Percentiles rank a stretch among this genome's conserved stretches.
These are phyloP conservation scores for Amanita thiersii DNA, from an alignment of 768 basidiomycete genomes.

Conservation along the genomic window DNA sequence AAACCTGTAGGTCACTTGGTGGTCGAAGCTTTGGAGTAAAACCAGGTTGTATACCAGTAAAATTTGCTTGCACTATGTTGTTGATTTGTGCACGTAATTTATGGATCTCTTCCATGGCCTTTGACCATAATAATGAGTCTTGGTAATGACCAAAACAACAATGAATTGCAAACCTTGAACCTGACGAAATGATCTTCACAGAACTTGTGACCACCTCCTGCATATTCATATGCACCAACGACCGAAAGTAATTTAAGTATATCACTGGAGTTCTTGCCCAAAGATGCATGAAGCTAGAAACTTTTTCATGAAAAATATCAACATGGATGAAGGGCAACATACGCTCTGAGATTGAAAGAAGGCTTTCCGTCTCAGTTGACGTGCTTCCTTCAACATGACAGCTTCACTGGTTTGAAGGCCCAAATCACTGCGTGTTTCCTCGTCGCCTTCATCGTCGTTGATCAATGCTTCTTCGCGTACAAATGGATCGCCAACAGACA, in stretches of 20 bases:
- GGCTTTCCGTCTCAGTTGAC: constrained; percentile 55
- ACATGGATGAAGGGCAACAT: constrained; percentile 6
- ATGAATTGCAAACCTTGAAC: constrained; percentile 52
- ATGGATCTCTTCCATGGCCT: constrained; percentile 99
- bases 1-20: constrained; percentile 72
- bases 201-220: constrained; percentile 71
- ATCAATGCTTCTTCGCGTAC: constrained; percentile 68
- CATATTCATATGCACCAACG: constrained; percentile 95
- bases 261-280: constrained; percentile 81
- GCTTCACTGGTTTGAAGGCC: constrained; percentile 38
- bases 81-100: constrained; percentile 88
- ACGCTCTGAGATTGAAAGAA: constrained; percentile 84
- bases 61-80: constrained; percentile 74
- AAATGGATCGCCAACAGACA: constrained; percentile 96
- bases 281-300: constrained; percentile 60
- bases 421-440: constrained; percentile 24
- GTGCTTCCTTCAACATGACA: constrained; percentile 45
- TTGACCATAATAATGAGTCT: background rate
- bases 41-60: constrained; percentile 52
- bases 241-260: constrained; percentile 84
- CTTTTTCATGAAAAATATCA: constrained; percentile 1
- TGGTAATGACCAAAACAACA: background rate
- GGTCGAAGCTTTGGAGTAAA: constrained; percentile 64
- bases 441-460: constrained; percentile 30
- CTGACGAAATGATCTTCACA: constrained; percentile 88